These are phyloP conservation scores for Xylariaceae sp. DNA, from an alignment of 2,329 filamentous ascomycete species.

Conservation along the genomic window DNA sequence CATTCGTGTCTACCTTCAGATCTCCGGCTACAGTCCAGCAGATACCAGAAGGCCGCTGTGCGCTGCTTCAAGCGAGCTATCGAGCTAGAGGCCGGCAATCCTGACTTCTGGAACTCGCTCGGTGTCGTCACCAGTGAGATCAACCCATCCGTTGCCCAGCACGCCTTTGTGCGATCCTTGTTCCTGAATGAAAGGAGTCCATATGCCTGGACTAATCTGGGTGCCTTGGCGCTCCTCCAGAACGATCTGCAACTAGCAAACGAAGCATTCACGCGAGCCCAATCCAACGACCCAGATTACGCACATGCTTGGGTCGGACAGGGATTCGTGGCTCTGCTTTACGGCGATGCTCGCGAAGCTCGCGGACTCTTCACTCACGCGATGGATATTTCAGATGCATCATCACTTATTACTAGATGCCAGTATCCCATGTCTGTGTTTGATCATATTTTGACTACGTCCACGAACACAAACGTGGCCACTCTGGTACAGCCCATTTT, in stretches of 20 bases:
- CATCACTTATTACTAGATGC: conserved; percentile 64
- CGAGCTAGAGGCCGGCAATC: conserved; percentile 86
- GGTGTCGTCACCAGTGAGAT: conserved; percentile 84
- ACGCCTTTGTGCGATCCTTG: conserved; percentile 87
- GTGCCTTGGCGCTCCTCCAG: conserved; percentile 76
- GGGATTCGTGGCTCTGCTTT: conserved; percentile 73
- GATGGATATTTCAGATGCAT: conserved; percentile 82
- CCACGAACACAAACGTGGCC: conserved; percentile 45
- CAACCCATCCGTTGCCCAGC: conserved; percentile 83
- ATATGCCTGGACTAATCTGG: conserved; percentile 85
- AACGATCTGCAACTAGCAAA: conserved; percentile 83
- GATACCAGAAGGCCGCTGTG: conserved; percentile 74
- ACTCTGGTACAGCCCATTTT: conserved; percentile 82
- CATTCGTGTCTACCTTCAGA: conserved; percentile 58
- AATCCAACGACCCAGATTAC: conserved; percentile 92
- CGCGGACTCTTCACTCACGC: conserved; percentile 85
- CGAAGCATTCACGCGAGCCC: conserved; percentile 80
- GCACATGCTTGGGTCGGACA: conserved; percentile 92
- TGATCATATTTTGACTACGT: conserved; percentile 64
- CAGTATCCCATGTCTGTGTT: conserved; percentile 80
- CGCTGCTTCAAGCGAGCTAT: conserved; percentile 93
- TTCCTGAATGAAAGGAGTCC: conserved; percentile 85
- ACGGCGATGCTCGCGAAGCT: conserved; percentile 71
- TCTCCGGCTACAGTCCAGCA: conserved; percentile 53
- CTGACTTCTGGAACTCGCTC: conserved; percentile 95